These are phyloP conservation scores for Termitomyces sp. DNA, from an alignment of 768 basidiomycete genomes.

Conservation along the genomic window DNA sequence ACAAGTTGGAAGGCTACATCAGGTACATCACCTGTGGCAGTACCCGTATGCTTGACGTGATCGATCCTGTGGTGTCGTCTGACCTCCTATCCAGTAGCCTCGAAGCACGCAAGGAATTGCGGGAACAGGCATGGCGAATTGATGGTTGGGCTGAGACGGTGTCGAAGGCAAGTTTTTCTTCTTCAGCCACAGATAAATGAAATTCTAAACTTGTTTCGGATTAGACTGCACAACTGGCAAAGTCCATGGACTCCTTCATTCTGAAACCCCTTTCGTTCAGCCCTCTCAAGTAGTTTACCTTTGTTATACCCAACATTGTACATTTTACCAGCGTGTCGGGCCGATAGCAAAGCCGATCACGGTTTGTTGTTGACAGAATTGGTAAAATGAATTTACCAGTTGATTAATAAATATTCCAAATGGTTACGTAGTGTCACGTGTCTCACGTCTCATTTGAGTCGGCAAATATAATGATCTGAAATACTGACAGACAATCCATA, in stretches of 20 bases:
- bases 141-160: conserved; percentile 97
- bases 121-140: conserved; percentile 90
- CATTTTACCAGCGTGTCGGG: conserved; percentile 1
- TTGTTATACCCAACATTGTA: conserved; percentile 5
- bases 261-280: conserved; percentile 76
- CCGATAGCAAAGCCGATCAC: conserved; percentile 1
- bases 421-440: conserved; percentile 25
- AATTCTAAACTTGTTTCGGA: conserved; percentile 8
- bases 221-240: conserved; percentile 86
- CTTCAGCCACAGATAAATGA: conserved; percentile 1
- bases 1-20: conserved; percentile 76
- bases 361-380: neutral
- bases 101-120: conserved; percentile 73
- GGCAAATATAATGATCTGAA: neutral
- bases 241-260: conserved; percentile 83
- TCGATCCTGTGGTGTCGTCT: conserved; percentile 8
- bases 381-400: neutral
- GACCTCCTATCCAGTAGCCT: conserved; percentile 45
- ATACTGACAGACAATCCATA: conserved; percentile 10
- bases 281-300: conserved; percentile 61
- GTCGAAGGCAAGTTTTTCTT: conserved; percentile 58
- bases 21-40: conserved; percentile 98
- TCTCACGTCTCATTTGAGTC: conserved; percentile 4
- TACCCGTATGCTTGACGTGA: conserved; percentile 60
- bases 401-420: neutral